phyloP scores from a whole-genome alignment of 306 rosid genomes.

The Castanea crenata region DNA sequence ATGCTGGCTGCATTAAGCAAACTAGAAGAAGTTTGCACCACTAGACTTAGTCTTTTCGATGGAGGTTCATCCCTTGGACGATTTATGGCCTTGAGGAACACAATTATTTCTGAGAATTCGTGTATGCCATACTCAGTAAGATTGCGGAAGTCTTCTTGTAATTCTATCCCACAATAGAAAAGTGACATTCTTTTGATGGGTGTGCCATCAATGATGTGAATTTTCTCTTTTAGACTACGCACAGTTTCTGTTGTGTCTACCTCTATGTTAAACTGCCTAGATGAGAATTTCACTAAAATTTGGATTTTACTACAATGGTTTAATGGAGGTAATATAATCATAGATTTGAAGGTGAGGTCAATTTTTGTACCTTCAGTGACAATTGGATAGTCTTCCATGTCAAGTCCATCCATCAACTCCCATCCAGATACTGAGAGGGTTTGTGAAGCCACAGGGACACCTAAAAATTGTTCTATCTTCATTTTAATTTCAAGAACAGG shows the following conservation, averaged over 20 bases:
- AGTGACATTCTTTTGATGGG: constrained; percentile 68
- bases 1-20: constrained; percentile 68
- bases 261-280: constrained; percentile 52
- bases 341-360: constrained; percentile 55
- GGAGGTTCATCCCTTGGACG: constrained; percentile 50
- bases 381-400: constrained; percentile 90
- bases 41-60: constrained; percentile 43
- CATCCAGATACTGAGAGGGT: constrained; percentile 60
- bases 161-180: constrained; percentile 52
- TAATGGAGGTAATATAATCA: constrained; percentile 7
- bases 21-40: constrained; percentile 75
- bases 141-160: constrained; percentile 57
- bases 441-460: constrained; percentile 60
- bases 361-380: constrained; percentile 69
- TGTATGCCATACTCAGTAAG: constrained; percentile 60
- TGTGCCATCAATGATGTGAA: constrained; percentile 59
- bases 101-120: constrained; percentile 61
- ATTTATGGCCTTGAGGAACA: constrained; percentile 44
- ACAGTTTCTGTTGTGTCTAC: constrained; percentile 69
- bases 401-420: constrained; percentile 81
- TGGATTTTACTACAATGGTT: constrained; percentile 39
- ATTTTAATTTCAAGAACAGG: constrained; percentile 59
- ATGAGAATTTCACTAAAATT: constrained; percentile 49
- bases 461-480: constrained; percentile 67
- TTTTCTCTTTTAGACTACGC: constrained; percentile 70